Base-by-base conservation (phyloP, 306 rosid genomes). In the Gillenia trifoliata region DNA sequence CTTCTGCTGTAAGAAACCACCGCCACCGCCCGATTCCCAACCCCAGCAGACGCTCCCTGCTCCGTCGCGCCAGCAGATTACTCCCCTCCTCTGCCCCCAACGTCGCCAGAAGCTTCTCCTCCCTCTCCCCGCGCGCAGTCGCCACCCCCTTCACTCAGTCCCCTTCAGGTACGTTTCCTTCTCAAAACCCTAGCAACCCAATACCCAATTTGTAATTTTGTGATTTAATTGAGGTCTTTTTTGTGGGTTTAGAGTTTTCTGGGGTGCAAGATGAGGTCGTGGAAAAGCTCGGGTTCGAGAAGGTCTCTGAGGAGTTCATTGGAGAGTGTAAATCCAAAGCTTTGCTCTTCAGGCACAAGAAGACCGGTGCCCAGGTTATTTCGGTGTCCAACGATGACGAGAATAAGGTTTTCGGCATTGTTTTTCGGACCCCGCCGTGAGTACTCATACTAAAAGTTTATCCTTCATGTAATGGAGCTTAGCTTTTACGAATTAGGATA, bases 351-450 rank as follows among this genome's bases (percentile, higher is more conserved):
- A 77, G 88, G 70, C 99, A 92, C 70, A 79, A 78, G 41, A 95
- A 85, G 88, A 87, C 99, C 0, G 97, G 99, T 8, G 92, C 99
- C 2, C 91, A 92, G 82, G 91, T 92, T 62, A 89, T 95, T 88
- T 90, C 99, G 19, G 90, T 95, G 69, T 83, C 91, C 22, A 95
- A 95, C 77, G 79, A 90, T 41, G 99, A 95, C 54, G 99, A 95
- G 86, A 92, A 95, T 80, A 95, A 95, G 89, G 99, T 95, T 38
- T 95, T 95, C 41, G 99, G 98, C 70, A 84, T 95, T 62, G 98
- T 95, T 72, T 87, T 95, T 75, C 92, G 99, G 57, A 95, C 99
- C 54, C 99, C 99, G 5, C 98, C 99, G 96, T 93, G 65, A 88
- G 89, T 87, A 20, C 13, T 62, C 17, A 22, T 66, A 25, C 25